These are phyloP conservation scores for Sphagnum magellanicum DNA, from an alignment of 228 moss, liverwort and hornwort species.

Conservation along the genomic window DNA sequence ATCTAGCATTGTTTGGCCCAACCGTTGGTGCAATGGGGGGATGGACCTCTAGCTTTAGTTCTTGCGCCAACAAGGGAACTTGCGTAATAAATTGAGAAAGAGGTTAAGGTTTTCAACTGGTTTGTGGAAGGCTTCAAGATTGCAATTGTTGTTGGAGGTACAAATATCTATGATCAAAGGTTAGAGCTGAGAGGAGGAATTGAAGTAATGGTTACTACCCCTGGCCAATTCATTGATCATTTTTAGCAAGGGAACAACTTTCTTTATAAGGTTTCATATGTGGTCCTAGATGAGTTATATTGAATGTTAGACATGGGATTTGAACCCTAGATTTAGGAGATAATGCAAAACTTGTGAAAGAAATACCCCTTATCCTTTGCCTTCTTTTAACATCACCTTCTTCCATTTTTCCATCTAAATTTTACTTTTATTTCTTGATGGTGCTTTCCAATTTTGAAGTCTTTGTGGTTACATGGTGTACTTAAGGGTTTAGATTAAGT, in stretches of 20 bases:
- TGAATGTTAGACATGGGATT: constrained; percentile 99
- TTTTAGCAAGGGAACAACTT: constrained; percentile 96
- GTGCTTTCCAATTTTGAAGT: no score
- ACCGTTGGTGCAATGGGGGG: constrained; percentile 73
- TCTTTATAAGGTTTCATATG: constrained; percentile 86
- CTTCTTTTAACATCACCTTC: no score
- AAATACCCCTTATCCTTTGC: constrained; percentile 17
- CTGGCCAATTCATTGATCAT: constrained; percentile 95
- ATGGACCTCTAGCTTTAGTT: constrained; percentile 87
- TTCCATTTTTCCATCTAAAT: no score
- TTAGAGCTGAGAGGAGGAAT: constrained; percentile 90
- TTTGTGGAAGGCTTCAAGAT: constrained; percentile 86
- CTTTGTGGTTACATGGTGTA: no score
- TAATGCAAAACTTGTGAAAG: constrained; percentile 95
- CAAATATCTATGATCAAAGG: constrained; percentile 91
- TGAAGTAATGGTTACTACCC: constrained; percentile 94
- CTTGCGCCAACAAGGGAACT: constrained; percentile 96
- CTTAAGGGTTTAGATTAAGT: no score
- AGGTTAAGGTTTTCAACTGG: constrained; percentile 96
- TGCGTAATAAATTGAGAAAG: constrained; percentile 98
- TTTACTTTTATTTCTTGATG: no score
- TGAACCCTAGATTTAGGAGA: constrained; percentile 99
- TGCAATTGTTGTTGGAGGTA: constrained; percentile 96
- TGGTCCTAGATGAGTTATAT: constrained; percentile 93
- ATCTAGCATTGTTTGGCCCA: constrained; percentile 94